phyloP scores from a whole-genome alignment of 2,329 filamentous ascomycete genomes.

The Xylaria sp. region DNA sequence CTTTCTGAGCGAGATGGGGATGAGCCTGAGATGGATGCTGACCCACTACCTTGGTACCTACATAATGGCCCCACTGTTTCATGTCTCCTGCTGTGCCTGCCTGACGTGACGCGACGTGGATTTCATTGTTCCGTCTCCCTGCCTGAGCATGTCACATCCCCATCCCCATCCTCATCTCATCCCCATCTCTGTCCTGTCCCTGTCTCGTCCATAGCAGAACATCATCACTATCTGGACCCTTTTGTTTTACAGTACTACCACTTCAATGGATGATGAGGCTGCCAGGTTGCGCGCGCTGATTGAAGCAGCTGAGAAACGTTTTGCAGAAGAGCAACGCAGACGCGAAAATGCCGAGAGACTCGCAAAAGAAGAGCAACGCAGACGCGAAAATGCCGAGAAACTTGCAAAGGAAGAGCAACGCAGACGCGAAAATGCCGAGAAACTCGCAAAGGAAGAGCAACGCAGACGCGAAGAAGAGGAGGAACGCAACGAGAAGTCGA shows the following conservation, averaged over 20 bases:
- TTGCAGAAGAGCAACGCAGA: slow-evolving; percentile 5
- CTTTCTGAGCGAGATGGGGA: no score
- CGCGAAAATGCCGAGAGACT: neutral
- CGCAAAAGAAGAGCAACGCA: slow-evolving; percentile 8
- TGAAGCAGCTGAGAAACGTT: slow-evolving; percentile 7
- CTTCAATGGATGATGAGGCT: neutral
- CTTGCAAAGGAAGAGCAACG: slow-evolving; percentile 16
- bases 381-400: neutral
- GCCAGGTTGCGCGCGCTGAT: slow-evolving; percentile 10
- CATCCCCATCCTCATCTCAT: no score
- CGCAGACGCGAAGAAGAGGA: slow-evolving; percentile 39
- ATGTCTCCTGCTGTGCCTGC: no score
- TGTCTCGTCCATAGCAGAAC: neutral
- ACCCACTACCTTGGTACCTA: no score
- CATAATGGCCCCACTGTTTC: neutral
- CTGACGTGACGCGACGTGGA: no score
- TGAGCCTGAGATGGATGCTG: no score
- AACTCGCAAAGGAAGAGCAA: slow-evolving; percentile 6
- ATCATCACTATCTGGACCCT: neutral
- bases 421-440: neutral
- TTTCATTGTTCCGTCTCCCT: no score
- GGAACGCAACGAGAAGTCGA: slow-evolving; percentile 39
- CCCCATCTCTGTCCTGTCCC: neutral
- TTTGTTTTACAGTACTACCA: neutral
- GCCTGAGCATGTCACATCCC: neutral